These are phyloP conservation scores for Zizania latifolia DNA, from an alignment of 176 grass and related monocot species.

Conservation along the genomic window DNA sequence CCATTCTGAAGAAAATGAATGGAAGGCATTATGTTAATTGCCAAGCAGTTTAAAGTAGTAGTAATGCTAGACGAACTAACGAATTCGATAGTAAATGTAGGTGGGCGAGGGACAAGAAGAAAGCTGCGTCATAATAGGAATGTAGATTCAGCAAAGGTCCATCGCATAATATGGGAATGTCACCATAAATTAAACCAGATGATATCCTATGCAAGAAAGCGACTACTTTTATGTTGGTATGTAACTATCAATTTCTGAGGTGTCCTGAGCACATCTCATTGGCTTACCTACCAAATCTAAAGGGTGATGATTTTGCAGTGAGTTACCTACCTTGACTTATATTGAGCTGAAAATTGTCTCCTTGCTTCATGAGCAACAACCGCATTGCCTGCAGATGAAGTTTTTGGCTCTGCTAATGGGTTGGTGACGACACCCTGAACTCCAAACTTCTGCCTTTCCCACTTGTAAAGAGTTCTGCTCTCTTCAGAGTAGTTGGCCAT, in stretches of 20 bases:
- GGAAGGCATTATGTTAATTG: not conserved
- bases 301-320: not conserved
- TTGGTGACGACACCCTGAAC: slow-evolving; percentile 62
- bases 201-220: slow-evolving; percentile 18
- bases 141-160: not conserved
- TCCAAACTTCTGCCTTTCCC: slow-evolving; percentile 66
- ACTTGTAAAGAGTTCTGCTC: slow-evolving; percentile 44
- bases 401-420: slow-evolving; percentile 65
- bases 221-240: slow-evolving; percentile 14
- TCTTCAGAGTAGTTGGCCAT: slow-evolving; percentile 39
- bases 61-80: not conserved
- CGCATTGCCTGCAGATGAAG: slow-evolving; percentile 29
- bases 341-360: slow-evolving; percentile 42
- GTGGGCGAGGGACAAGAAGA: not conserved
- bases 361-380: slow-evolving; percentile 35
- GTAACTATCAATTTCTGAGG: slow-evolving; percentile 11
- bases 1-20: slow-evolving; percentile 32
- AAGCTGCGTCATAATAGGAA: not conserved
- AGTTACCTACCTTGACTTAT: slow-evolving; percentile 52
- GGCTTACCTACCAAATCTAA: slow-evolving; percentile 23
- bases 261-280: slow-evolving; percentile 28
- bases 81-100: not conserved
- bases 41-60: not conserved
- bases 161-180: not conserved
- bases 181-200: not conserved